These are phyloP conservation scores for Purpureocillium takamizusanense DNA, from an alignment of 2,329 filamentous ascomycete genomes.

Conservation along the genomic window DNA sequence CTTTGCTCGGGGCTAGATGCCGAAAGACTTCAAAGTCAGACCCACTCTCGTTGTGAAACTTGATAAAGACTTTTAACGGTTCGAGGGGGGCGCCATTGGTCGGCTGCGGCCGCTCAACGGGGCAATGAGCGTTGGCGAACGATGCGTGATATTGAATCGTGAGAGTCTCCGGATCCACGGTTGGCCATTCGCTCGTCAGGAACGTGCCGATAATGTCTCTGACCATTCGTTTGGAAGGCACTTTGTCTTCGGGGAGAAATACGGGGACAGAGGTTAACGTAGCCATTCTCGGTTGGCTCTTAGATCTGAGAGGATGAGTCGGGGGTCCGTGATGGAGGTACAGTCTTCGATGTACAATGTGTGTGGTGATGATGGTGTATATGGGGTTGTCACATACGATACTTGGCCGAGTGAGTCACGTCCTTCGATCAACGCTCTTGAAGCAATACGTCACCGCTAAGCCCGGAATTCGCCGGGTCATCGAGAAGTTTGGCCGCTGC, in stretches of 20 bases:
- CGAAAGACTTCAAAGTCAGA: slow-evolving; percentile 4
- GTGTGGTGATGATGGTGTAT: too few species aligned
- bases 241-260: slow-evolving; percentile 4
- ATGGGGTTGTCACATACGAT: too few species aligned
- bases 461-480: too few species aligned
- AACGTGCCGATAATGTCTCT: slow-evolving; percentile 8
- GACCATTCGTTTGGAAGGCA: slow-evolving; percentile 4
- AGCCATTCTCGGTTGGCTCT: too few species aligned
- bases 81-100: not conserved
- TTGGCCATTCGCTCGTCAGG: slow-evolving; percentile 8
- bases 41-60: slow-evolving; percentile 4
- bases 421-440: too few species aligned
- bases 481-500: too few species aligned
- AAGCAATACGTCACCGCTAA: too few species aligned
- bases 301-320: too few species aligned
- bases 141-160: slow-evolving; percentile 3
- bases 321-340: too few species aligned
- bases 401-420: too few species aligned
- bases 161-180: slow-evolving; percentile 4
- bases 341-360: too few species aligned
- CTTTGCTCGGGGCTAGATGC: slow-evolving; percentile 7
- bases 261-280: slow-evolving; percentile 1
- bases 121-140: slow-evolving; percentile 7
- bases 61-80: slow-evolving; percentile 11
- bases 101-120: slow-evolving; percentile 4